Percentiles rank a stretch among this genome's conserved stretches.
These are phyloP conservation scores for Paspalum notatum DNA, from an alignment of 176 grass and related monocot genomes.

Conservation along the genomic window DNA sequence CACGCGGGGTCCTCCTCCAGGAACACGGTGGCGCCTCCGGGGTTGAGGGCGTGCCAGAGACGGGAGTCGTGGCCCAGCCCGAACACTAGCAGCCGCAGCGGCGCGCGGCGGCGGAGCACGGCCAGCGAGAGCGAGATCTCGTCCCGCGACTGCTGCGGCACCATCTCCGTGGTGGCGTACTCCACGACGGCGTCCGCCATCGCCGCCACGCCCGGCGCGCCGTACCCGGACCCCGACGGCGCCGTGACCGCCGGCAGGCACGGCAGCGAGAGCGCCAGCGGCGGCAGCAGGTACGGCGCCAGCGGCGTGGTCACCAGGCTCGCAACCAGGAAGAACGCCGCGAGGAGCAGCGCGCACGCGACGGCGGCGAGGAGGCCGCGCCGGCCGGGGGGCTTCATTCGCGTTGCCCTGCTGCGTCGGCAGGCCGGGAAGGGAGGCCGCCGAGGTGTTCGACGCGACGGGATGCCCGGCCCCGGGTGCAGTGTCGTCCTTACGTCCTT, in stretches of 20 bases:
- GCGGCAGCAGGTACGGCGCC: slow-evolving; percentile 28
- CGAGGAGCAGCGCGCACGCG: slow-evolving; percentile 30
- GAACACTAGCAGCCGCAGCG: slow-evolving; percentile 55
- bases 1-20: slow-evolving; percentile 64
- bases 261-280: slow-evolving; percentile 30
- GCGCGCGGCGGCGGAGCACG: slow-evolving; percentile 57
- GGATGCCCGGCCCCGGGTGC: background rate
- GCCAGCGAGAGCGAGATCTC: slow-evolving; percentile 56
- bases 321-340: background rate
- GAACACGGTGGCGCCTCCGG: slow-evolving; percentile 64
- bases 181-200: slow-evolving; percentile 26
- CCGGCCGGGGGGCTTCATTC: slow-evolving; percentile 29
- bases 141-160: slow-evolving; percentile 57
- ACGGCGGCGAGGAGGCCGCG: slow-evolving; percentile 20
- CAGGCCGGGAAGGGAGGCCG: background rate
- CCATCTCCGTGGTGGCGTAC: slow-evolving; percentile 37
- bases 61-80: slow-evolving; percentile 54
- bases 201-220: background rate
- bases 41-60: slow-evolving; percentile 69
- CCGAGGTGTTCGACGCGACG: background rate
- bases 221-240: slow-evolving; percentile 36
- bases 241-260: slow-evolving; percentile 24
- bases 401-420: background rate
- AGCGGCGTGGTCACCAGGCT: slow-evolving; percentile 10
- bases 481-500: background rate